These are phyloP conservation scores for Chlamydomonas sphaeroides DNA, from an alignment of 139 green algal genomes.

Conservation along the genomic window DNA sequence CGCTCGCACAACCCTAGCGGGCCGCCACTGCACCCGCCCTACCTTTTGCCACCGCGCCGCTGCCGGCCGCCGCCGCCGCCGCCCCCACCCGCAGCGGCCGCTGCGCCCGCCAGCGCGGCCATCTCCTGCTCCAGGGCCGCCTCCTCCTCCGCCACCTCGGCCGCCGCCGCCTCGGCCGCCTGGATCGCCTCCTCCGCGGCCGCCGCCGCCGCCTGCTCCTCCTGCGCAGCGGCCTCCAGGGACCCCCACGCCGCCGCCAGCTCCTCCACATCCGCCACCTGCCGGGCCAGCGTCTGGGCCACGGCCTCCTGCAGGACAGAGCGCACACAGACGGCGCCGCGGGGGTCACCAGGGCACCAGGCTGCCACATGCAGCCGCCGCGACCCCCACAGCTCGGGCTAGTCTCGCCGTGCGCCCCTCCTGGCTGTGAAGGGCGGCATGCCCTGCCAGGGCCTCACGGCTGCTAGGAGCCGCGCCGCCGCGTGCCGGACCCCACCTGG, in stretches of 20 bases:
- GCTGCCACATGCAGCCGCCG: not conserved
- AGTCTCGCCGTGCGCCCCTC: not conserved
- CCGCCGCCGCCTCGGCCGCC: not conserved
- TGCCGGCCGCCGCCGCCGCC: no score
- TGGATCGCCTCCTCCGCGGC: not conserved
- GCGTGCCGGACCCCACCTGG: not conserved
- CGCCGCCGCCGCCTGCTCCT: not conserved
- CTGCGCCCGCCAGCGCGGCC: no score
- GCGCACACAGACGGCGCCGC: not conserved
- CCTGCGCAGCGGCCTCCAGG: not conserved
- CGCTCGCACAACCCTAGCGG: no score
- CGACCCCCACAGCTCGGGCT: not conserved
- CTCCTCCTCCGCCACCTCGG: not conserved
- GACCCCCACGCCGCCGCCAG: not conserved
- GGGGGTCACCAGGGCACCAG: not conserved
- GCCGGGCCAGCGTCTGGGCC: not conserved
- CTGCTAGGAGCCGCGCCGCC: not conserved
- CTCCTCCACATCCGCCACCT: not conserved
- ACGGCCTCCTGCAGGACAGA: not conserved
- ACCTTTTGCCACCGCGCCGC: no score
- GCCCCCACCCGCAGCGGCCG: no score
- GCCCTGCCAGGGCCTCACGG: not conserved
- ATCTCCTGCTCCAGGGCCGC: not conserved
- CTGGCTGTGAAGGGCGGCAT: not conserved
- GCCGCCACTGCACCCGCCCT: no score